phyloP scores from a whole-genome alignment of 352 stramenopile species.

The Hyaloperonospora brassicae region DNA sequence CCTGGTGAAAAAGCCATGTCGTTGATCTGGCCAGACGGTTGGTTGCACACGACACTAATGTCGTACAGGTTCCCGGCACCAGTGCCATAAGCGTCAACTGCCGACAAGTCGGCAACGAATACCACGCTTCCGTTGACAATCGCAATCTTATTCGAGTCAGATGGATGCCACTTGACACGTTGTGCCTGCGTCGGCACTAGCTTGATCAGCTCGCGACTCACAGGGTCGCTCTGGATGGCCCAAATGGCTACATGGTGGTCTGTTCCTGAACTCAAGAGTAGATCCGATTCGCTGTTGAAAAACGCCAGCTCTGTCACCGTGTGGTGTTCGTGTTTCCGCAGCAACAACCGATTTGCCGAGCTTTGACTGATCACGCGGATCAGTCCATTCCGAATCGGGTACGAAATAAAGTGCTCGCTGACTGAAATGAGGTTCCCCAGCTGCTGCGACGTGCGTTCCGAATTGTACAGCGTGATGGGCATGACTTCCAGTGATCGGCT shows the following conservation, averaged over 20 bases:
- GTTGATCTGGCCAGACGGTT: constrained; percentile 65
- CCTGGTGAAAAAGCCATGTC: constrained; percentile 66
- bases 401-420: constrained; percentile 82
- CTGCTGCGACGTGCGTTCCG: constrained; percentile 60
- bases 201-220: constrained; percentile 64
- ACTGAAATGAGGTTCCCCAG: constrained; percentile 70
- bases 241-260: constrained; percentile 73
- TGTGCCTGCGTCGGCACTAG: constrained; percentile 47
- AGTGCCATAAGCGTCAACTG: constrained; percentile 31
- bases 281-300: constrained; percentile 62
- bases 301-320: constrained; percentile 66
- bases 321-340: constrained; percentile 71
- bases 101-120: constrained; percentile 52
- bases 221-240: constrained; percentile 54
- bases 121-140: constrained; percentile 59
- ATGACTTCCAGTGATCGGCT: constrained; percentile 73
- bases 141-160: constrained; percentile 63
- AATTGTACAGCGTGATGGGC: constrained; percentile 77
- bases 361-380: constrained; percentile 80
- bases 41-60: constrained; percentile 60
- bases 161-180: constrained; percentile 76
- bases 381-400: constrained; percentile 76
- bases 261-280: constrained; percentile 57
- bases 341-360: constrained; percentile 60
- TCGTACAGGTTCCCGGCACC: constrained; percentile 53